Percentiles rank a stretch among this genome's conserved stretches.
Conservation (phyloP, 352 stramenopile genomes). For the Pythium diclinum region DNA sequence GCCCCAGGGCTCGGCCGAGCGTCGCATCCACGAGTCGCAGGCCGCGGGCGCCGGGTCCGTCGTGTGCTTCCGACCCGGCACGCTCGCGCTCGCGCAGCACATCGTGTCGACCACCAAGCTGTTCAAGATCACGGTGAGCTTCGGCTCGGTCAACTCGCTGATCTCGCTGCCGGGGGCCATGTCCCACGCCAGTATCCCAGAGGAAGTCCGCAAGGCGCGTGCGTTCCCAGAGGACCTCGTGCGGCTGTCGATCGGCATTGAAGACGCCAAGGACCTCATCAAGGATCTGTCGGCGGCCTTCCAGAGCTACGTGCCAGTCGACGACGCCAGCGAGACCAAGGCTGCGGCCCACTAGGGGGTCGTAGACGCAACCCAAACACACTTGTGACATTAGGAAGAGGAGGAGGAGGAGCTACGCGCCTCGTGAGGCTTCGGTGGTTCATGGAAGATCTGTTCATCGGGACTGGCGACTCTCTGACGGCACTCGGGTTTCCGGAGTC, state of each 20-base stretch:
- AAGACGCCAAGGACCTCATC: slow-evolving; percentile 93
- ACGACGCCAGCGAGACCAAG: slow-evolving; percentile 6
- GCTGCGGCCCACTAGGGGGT: background rate
- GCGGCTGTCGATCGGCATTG: slow-evolving; percentile 93
- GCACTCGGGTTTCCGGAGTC: slow-evolving; percentile 23
- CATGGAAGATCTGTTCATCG: background rate
- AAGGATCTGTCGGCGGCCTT: slow-evolving; percentile 91
- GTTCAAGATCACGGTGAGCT: slow-evolving; percentile 94
- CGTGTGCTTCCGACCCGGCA: slow-evolving; percentile 88
- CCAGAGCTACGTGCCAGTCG: slow-evolving; percentile 50
- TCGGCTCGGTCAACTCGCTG: slow-evolving; percentile 91
- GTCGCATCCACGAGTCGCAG: slow-evolving; percentile 85
- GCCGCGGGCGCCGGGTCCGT: slow-evolving; percentile 84
- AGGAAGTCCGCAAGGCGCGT: slow-evolving; percentile 88
- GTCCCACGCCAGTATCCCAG: slow-evolving; percentile 94
- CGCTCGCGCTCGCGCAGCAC: slow-evolving; percentile 85
- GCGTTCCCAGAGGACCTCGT: slow-evolving; percentile 94
- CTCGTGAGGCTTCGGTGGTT: background rate
- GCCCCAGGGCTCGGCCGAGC: slow-evolving; percentile 52
- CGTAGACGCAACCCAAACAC: background rate
- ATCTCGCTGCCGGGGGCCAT: slow-evolving; percentile 92
- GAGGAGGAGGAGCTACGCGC: slow-evolving; percentile 6
- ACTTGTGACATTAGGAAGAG: slow-evolving; percentile 12
- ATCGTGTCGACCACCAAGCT: slow-evolving; percentile 91
- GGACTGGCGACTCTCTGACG: slow-evolving; percentile 25